Evolutionary conservation across 352 stramenopile genomes (phyloP).

Genomic region (Halophytophthora batemanensis): DNA sequence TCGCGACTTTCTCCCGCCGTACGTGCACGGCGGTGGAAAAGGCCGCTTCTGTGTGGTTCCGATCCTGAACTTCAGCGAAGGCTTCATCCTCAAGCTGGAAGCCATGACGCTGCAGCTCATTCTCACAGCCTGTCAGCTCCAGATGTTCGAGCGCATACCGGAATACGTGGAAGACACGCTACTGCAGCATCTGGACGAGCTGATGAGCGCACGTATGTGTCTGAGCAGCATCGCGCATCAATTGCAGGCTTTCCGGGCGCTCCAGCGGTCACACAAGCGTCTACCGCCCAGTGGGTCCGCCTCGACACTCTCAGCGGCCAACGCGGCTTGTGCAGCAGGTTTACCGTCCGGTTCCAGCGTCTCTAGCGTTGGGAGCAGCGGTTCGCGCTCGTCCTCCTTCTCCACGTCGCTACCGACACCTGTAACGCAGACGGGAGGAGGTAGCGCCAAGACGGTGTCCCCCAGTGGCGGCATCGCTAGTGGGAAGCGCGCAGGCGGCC

Average conservation of each 20-base stretch:
- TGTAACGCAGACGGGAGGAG: constrained; percentile 30
- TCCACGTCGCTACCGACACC: constrained; percentile 24
- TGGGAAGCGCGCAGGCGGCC: constrained; percentile 54
- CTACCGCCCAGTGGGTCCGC: constrained; percentile 28
- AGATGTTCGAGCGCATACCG: constrained; percentile 71
- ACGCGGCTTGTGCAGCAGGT: background rate
- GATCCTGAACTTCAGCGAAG: constrained; percentile 81
- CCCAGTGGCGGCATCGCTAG: constrained; percentile 21
- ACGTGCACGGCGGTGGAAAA: constrained; percentile 21
- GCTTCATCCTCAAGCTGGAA: constrained; percentile 69
- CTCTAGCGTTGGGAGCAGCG: constrained; percentile 31
- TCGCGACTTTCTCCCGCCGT: constrained; percentile 26
- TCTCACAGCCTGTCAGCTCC: constrained; percentile 68
- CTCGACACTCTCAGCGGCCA: constrained; percentile 20
- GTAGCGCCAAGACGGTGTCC: constrained; percentile 31
- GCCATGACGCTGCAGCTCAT: constrained; percentile 68
- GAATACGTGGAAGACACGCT: constrained; percentile 73
- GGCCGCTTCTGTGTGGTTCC: constrained; percentile 68
- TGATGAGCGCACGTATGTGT: constrained; percentile 72
- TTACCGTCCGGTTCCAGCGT: constrained; percentile 25
- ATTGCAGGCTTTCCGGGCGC: constrained; percentile 59
- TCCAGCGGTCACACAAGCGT: constrained; percentile 41
- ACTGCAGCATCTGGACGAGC: constrained; percentile 63
- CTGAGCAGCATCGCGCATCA: constrained; percentile 74
- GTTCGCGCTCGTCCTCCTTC: constrained; percentile 39